Base-by-base conservation (phyloP, 495 filamentous ascomycete genomes). In the Aspergillus sclerotioniger region DNA sequence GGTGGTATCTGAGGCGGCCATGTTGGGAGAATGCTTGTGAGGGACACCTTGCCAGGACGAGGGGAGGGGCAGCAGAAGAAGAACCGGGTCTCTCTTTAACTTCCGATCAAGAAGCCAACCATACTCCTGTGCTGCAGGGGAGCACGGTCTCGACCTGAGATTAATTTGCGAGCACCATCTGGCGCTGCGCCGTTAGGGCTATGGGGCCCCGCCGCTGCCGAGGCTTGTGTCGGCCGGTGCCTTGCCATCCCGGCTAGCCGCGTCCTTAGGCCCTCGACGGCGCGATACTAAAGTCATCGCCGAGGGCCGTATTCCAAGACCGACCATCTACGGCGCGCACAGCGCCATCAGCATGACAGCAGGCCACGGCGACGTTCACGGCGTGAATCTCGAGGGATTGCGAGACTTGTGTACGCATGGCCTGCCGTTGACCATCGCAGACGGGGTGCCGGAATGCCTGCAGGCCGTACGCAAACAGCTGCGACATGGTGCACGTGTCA, bases 361-460 rank as follows among this genome's bases (percentile, higher is more conserved):
- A 2, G 79, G 80, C 4, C 79, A 82, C 60, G 75, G 76, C 15
- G 80, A 82, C 52, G 47, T 71, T 0, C 76, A 77, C 45, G 50
- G 59, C 2, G 13, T 73, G 7, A 77, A 78, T 0, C 62, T 70
- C 0, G 64, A 67, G 7, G 64, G 65, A 21, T 61, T 77, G 45
- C 63, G 69, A 7, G 62, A 73, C 28, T 51, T 62, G 8, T 67
- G 67, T n/a, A 62, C 52, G 7, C 56, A 67, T 46, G 68, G 68
- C 0, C n/a, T 58, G 9, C 67, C 65, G 2, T 37, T 66, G 10
- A 32, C 62, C 31, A 51, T 82, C 6, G 72, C 71, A 17, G 80
- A 83, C 46, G 81, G 81, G 6, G 73, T 79, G 0, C 67, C 75
- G 0, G 80, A 78, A 51, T 81, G 78, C 46, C 58, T 74, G 21